Percentiles rank a stretch among this genome's conserved stretches.
phyloP scores from a whole-genome alignment of 2,329 filamentous ascomycete genomes.

The Cercospora berteroae region DNA sequence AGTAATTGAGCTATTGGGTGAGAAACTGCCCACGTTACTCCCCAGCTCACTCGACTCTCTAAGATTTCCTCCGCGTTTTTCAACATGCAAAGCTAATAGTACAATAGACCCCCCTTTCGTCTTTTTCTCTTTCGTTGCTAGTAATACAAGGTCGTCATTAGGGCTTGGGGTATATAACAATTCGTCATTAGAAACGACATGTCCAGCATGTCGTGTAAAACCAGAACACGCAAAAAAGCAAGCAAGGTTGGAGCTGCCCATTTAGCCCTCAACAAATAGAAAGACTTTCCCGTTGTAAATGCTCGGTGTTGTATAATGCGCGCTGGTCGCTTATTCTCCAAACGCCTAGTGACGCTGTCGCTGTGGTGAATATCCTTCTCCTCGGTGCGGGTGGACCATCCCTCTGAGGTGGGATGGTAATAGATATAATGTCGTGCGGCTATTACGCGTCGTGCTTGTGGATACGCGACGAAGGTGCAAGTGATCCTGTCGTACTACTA shows the following conservation, averaged over 20 bases:
- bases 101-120: background rate
- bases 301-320: background rate
- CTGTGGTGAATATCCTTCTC: background rate
- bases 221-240: background rate
- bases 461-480: background rate
- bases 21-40: background rate
- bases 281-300: conserved; percentile 5
- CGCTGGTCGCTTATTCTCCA: background rate
- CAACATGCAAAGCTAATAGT: conserved; percentile 5
- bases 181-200: conserved; percentile 7
- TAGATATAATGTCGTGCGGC: conserved; percentile 1
- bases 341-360: conserved; percentile 3
- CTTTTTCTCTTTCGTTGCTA: conserved; percentile 11
- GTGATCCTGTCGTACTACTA: conserved; percentile 4
- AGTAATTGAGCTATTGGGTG: background rate
- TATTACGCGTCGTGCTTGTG: background rate
- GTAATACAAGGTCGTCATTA: conserved; percentile 12
- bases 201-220: conserved; percentile 14
- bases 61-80: background rate
- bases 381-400: background rate
- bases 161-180: conserved; percentile 9
- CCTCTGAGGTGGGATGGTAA: background rate
- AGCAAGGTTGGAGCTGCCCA: background rate
- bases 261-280: background rate
- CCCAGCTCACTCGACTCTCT: background rate